These are phyloP conservation scores for Saccharomycopsis hybrid DNA, from an alignment of 1,139 yeast genomes.

Conservation along the genomic window DNA sequence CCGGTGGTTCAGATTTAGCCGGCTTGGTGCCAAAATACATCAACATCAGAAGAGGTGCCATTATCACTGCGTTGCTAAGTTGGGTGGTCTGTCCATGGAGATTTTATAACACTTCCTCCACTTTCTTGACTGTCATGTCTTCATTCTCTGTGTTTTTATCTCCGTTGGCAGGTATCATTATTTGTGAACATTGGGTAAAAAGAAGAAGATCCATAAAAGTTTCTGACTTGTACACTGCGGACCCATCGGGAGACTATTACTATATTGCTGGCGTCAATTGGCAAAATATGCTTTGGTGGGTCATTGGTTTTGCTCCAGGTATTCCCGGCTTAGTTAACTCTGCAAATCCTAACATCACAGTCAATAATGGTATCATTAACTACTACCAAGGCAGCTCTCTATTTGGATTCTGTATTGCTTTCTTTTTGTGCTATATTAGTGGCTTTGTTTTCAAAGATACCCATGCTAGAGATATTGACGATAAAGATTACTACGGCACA, in stretches of 20 bases:
- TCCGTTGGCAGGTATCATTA: constrained; percentile 38
- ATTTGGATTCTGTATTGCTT: constrained; percentile 38
- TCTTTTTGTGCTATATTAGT: constrained; percentile 23
- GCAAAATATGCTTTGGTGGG: constrained; percentile 38
- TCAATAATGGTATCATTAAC: constrained; percentile 33
- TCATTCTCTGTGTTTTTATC: constrained; percentile 40
- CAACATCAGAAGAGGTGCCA: constrained; percentile 46
- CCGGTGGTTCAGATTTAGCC: constrained; percentile 48
- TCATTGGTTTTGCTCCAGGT: constrained; percentile 37
- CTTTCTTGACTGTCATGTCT: constrained; percentile 39
- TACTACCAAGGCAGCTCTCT: constrained; percentile 37
- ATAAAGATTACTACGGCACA: constrained; percentile 6
- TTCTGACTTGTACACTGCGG: constrained; percentile 34
- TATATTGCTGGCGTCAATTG: constrained; percentile 37
- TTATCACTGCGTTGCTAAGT: constrained; percentile 36
- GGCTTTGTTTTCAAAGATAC: constrained; percentile 2
- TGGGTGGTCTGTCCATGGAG: constrained; percentile 46
- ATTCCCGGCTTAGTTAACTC: constrained; percentile 34
- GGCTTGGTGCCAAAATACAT: constrained; percentile 44
- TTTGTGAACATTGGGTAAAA: constrained; percentile 36
- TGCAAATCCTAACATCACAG: constrained; percentile 24
- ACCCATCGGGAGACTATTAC: constrained; percentile 34
- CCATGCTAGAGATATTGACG: constrained; percentile 7
- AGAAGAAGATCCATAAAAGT: constrained; percentile 31
- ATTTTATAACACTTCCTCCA: constrained; percentile 38